Base-by-base conservation (phyloP, 371 early-diverging fungal genomes). In the Basidiobolus meristosporus region DNA sequence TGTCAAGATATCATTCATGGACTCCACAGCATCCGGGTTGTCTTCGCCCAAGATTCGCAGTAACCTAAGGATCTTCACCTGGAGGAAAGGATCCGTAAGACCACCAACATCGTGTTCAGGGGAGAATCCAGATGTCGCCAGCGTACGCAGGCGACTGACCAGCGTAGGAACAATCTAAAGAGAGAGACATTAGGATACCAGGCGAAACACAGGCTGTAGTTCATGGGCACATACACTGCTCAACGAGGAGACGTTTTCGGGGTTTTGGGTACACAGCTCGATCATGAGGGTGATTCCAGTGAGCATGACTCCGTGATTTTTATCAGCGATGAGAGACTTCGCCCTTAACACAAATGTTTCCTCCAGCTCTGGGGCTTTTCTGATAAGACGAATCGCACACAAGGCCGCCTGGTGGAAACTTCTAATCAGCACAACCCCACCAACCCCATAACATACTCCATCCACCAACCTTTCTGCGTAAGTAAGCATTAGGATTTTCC, bases 91-190 rank as follows among this genome's bases (percentile, higher is more conserved):
- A 54, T 97, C 95, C 5, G 83, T 84, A 33, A 95, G 77, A 23
- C 93, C 95, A 31, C 75, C 77, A 21, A 97, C 97, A 60, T 91
- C 92, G 46, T 97, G 90, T 51, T 97, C 98, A 9, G 90, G 79
- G n/a, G 86, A 79, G 47, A 76, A 81, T 7, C 89, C 88, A 16
- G 87, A 70, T 7, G 82, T 79, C 34, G 85, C 73, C 34, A 97
- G 65, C 39, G 73, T 73, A 47, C 87, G 89, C 37, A 96, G 65
- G 51, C 88, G 88, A 23, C 87, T 68, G 12, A 88, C 86, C 19
- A 95, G 61, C 6, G 73, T 54, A 14, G 90, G 90, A 11, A 93
- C 92, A 9, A 68, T 64, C 60, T 80, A n/a, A n/a, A n/a, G n/a
- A n/a, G n/a, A n/a, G 2, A n/a, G n/a, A n/a, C n/a, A n/a, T n/a